Conservation (phyloP, 2,329 filamentous ascomycete genomes). For the Coniella vitis region DNA sequence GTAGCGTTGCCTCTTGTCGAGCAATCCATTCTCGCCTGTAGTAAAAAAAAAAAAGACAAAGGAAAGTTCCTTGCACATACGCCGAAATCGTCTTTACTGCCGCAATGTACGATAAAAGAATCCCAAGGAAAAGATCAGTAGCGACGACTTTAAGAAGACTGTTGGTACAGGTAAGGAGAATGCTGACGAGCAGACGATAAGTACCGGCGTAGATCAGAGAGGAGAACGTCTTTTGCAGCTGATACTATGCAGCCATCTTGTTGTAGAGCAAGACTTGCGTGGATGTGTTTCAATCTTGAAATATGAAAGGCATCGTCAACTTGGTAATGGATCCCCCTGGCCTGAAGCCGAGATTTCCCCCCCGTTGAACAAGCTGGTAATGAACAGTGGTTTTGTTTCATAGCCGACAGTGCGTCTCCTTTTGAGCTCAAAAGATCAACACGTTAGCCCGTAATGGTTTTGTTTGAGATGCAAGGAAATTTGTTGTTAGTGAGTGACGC, state of each 20-base stretch:
- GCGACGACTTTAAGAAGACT: neutral
- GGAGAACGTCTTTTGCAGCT: neutral
- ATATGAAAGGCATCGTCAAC: slow-evolving; percentile 8
- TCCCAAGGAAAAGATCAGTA: neutral
- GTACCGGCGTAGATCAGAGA: neutral
- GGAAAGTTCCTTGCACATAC: neutral
- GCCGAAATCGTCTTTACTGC: neutral
- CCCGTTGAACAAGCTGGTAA: neutral
- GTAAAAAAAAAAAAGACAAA: too few species aligned
- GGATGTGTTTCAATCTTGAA: neutral
- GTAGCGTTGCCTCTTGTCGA: too few species aligned
- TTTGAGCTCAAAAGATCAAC: too few species aligned
- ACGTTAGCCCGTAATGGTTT: too few species aligned
- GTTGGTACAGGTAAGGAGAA: slow-evolving; percentile 1
- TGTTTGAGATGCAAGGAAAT: slow-evolving; percentile 10
- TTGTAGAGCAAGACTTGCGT: slow-evolving; percentile 1
- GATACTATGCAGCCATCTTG: neutral
- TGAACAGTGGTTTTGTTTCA: slow-evolving; percentile 1
- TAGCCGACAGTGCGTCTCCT: too few species aligned
- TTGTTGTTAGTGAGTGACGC: slow-evolving; percentile 9
- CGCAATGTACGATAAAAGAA: neutral
- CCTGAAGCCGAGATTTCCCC: neutral
- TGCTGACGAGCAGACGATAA: neutral
- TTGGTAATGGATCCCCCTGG: slow-evolving; percentile 7
- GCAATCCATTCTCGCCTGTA: too few species aligned